phyloP scores from a whole-genome alignment of 768 basidiomycete species.

The Lactarius hatsudake region DNA sequence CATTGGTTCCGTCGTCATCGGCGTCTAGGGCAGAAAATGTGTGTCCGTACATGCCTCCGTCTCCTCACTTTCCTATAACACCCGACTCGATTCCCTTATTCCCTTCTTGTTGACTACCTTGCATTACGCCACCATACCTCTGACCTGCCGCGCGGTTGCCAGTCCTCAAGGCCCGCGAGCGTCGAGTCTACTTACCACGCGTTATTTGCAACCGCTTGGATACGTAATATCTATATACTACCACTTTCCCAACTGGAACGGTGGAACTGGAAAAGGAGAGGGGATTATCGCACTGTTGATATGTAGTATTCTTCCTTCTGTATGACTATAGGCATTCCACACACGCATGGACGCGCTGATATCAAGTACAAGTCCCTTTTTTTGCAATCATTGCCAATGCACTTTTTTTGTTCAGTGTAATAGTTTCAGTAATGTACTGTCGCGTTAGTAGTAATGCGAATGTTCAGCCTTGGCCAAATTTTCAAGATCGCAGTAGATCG shows the following conservation, averaged over 20 bases:
- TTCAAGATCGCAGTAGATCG: too few relatives aligned
- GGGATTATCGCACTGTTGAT: background rate
- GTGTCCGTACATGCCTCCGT: background rate
- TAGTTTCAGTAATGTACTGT: background rate
- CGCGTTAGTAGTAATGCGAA: too few relatives aligned
- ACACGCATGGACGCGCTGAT: background rate
- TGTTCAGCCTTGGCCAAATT: too few relatives aligned
- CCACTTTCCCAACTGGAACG: background rate
- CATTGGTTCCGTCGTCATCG: background rate
- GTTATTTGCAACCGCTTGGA: background rate
- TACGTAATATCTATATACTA: background rate
- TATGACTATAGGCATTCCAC: background rate
- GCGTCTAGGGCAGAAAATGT: background rate
- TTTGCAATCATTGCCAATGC: background rate
- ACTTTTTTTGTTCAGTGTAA: background rate
- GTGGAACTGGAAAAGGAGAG: background rate
- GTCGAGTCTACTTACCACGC: background rate
- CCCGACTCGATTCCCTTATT: background rate
- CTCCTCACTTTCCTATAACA: background rate
- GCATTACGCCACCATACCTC: background rate
- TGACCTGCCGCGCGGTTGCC: background rate
- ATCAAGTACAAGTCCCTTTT: background rate
- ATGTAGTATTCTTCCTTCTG: background rate
- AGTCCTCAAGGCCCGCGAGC: background rate
- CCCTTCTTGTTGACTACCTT: background rate